Conservation (phyloP, 495 filamentous ascomycete species). For the Xylaria sp. region DNA sequence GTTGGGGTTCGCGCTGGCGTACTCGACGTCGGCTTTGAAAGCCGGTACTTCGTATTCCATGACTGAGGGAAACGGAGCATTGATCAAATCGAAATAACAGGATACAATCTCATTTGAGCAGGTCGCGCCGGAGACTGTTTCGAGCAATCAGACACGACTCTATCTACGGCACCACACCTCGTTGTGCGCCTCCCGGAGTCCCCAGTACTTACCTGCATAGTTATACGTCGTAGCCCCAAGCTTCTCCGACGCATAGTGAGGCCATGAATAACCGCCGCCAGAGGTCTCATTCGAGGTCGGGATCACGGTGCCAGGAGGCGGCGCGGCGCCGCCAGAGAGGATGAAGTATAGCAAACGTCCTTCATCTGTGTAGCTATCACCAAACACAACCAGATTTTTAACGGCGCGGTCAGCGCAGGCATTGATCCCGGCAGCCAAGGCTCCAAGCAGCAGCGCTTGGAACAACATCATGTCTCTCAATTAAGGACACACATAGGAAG, state of each 20-base stretch:
- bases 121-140: slow-evolving; percentile 64
- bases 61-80: slow-evolving; percentile 65
- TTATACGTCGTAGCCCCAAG: slow-evolving; percentile 69
- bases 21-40: slow-evolving; percentile 66
- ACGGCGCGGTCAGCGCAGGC: neutral
- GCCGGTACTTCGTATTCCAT: slow-evolving; percentile 72
- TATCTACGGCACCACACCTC: neutral
- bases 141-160: neutral
- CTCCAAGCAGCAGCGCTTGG: neutral
- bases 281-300: slow-evolving; percentile 55
- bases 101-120: slow-evolving; percentile 72
- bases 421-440: neutral
- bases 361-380: slow-evolving; percentile 80
- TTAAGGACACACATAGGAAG: no score
- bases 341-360: slow-evolving; percentile 67
- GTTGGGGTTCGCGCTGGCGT: slow-evolving; percentile 42
- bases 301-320: slow-evolving; percentile 64
- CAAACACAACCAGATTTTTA: slow-evolving; percentile 54
- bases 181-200: neutral
- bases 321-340: slow-evolving; percentile 61
- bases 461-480: slow-evolving; percentile 4
- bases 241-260: slow-evolving; percentile 63
- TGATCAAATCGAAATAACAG: slow-evolving; percentile 55
- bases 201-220: slow-evolving; percentile 58
- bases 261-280: slow-evolving; percentile 72